These are phyloP conservation scores for Aspergillus jensenii DNA, from an alignment of 2,329 filamentous ascomycete genomes.

Conservation along the genomic window DNA sequence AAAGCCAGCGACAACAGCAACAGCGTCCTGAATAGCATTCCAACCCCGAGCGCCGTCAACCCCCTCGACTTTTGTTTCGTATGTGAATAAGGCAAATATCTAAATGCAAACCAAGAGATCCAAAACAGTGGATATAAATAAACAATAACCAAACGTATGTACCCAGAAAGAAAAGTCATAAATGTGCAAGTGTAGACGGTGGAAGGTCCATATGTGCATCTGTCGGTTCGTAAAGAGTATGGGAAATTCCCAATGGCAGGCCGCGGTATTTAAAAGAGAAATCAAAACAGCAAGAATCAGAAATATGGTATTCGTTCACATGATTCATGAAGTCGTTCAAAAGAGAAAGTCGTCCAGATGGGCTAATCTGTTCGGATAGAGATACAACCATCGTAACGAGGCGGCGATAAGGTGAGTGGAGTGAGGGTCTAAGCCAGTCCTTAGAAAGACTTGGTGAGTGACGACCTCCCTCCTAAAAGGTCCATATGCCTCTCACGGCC, in stretches of 20 bases:
- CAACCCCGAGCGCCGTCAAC: constrained; percentile 9
- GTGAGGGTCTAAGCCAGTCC: not conserved
- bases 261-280: not conserved
- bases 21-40: constrained; percentile 5
- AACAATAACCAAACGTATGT: constrained; percentile 21
- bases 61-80: constrained; percentile 12
- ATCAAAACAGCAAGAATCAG: not conserved
- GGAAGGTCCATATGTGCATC: not conserved
- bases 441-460: constrained; percentile 33
- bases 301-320: constrained; percentile 3
- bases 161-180: constrained; percentile 16
- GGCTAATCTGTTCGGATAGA: not conserved
- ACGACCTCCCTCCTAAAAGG: constrained; percentile 17
- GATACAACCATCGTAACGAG: not conserved
- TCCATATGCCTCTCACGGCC: constrained; percentile 23
- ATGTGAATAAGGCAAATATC: constrained; percentile 2
- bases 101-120: not conserved
- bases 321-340: constrained; percentile 9
- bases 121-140: not conserved
- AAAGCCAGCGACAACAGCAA: constrained; percentile 3
- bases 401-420: not conserved
- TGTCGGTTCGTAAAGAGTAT: not conserved
- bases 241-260: not conserved
- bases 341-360: constrained; percentile 6
- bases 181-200: not conserved